Evolutionary conservation across 225 moss, liverwort and hornwort species (phyloP), one percentile per base, ranked within the genome.

Genomic region (Anthoceros angustus): DNA sequence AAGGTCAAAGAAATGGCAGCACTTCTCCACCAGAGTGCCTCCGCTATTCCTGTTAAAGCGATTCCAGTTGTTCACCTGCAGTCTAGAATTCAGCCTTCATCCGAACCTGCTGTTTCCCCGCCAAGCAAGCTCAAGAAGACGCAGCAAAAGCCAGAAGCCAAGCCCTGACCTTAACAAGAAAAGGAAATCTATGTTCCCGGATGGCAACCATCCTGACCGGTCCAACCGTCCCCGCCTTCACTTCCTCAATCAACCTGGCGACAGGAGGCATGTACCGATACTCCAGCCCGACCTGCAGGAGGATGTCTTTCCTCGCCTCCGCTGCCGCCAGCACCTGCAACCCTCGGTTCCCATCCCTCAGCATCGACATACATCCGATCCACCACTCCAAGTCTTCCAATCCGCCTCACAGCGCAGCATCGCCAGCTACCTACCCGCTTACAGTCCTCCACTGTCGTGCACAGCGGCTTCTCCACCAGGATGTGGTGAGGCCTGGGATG

Each of bases 1-100:
- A 18, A 88, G 91, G 67, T 92, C 91, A 67, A 92, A 92, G 70
- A 92, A 92, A 67, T 92, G 91, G 50, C 91, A 92, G 68, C 91
- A 92, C 63, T 92, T 92, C 69, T 92, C 91, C 50, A 92, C 91
- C 61, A 92, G 74, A 9, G 91, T 92, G 48, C 91, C 91, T 43
- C 91, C 91, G 0, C 88, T 80, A 41, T 92, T 92, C 46, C 63
- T 71, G 75, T 88, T 92, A 70, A 92, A 92, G 38, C 91, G 84
- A 61, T 92, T 92, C 91, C 91, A 92, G 68, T 92, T 84, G 6
- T 92, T 72, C 4, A 92, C 83, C 86, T 86, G 78, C 18, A 38
- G 12, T 32, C 32, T 1, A 32, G 32, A 4, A 32, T 32, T 32
- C 32, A 32, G 1, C 32, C 1, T 32, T 32, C 32, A 32, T 32